Evolutionary conservation across 164 flowering plant genomes (phyloP), one percentile per base, ranked within the genome.

Genomic region (Aristolochia fimbriata): DNA sequence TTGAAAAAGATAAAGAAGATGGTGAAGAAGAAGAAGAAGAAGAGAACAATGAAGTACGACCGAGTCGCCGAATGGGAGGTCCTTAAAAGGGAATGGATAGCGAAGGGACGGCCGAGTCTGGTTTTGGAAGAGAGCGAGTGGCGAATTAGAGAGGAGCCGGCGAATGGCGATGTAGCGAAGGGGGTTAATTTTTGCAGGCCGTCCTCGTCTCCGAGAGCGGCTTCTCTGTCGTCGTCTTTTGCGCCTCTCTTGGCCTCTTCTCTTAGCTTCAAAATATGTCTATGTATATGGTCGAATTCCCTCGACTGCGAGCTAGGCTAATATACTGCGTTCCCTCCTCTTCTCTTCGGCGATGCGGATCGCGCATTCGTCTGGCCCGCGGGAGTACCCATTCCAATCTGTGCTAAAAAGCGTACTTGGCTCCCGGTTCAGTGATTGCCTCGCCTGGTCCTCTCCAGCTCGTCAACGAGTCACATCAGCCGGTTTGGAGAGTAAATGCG

Each of bases 151-250:
- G 57, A 21, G 45, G 45, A 54, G 78, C 75, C 72, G 75, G 78
- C 30, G 45, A 7, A 73, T 70, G 75, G 78, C 30, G 45, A 7
- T 48, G 13, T 4, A 55, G 20, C 17, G 33, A 21, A 19, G 15
- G 17, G 24, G 22, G 20, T n/a, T n/a, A n/a, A 0, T 14, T 21
- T 47, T 15, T 33, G 6, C 46, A 57, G 51, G 72, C 72, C 73
- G 73, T 62, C 73, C 65, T 23, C 22, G 59, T n/a, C n/a, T n/a
- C n/a, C n/a, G n/a, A n/a, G n/a, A 59, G 56, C 68, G 72, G 65
- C 70, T 52, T 54, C 16, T 37, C 27, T 17, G n/a, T 23, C 27
- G 54, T 60, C 58, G 55, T 54, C 52, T 65, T 47, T 64, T 47
- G 65, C 50, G 33, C 11, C 15, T 59, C 15, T 59, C 62, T 55